phyloP scores from a whole-genome alignment of 2,329 filamentous ascomycete genomes.

The Talaromyces sp. region DNA sequence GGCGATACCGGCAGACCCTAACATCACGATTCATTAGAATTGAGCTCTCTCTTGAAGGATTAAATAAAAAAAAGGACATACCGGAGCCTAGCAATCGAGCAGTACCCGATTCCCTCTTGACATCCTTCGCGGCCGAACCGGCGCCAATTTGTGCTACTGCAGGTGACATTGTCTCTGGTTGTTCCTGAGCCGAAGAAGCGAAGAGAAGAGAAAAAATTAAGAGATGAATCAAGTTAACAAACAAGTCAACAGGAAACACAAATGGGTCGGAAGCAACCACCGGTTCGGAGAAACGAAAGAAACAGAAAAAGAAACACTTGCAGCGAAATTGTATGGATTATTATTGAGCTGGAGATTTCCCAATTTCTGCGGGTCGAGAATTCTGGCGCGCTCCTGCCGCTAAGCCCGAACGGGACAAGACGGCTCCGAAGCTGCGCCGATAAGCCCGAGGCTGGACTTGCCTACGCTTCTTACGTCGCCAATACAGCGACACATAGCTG shows the following conservation, averaged over 20 bases:
- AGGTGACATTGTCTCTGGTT: conserved; percentile 50
- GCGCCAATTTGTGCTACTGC: conserved; percentile 29
- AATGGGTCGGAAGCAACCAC: background rate
- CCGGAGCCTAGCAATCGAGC: conserved; percentile 89
- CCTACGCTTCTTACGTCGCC: background rate
- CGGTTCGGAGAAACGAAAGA: background rate
- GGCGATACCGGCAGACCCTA: conserved; percentile 87
- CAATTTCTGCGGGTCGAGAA: background rate
- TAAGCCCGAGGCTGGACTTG: background rate
- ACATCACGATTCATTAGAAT: background rate
- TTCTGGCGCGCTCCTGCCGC: background rate
- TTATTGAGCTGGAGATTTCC: background rate
- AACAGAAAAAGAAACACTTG: background rate
- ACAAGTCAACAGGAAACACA: background rate
- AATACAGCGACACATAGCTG: background rate
- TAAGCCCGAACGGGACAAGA: background rate
- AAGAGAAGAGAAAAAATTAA: background rate
- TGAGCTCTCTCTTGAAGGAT: background rate
- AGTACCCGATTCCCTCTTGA: conserved; percentile 81
- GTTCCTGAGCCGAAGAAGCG: background rate
- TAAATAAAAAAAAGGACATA: conserved; percentile 36
- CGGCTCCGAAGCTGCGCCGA: conserved; percentile 5
- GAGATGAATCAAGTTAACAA: background rate
- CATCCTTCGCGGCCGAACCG: conserved; percentile 51
- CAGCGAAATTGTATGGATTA: background rate